Evolutionary conservation across 345 rosid genomes (phyloP), one percentile per base, ranked within the genome.

Genomic region (Firmiana major): DNA sequence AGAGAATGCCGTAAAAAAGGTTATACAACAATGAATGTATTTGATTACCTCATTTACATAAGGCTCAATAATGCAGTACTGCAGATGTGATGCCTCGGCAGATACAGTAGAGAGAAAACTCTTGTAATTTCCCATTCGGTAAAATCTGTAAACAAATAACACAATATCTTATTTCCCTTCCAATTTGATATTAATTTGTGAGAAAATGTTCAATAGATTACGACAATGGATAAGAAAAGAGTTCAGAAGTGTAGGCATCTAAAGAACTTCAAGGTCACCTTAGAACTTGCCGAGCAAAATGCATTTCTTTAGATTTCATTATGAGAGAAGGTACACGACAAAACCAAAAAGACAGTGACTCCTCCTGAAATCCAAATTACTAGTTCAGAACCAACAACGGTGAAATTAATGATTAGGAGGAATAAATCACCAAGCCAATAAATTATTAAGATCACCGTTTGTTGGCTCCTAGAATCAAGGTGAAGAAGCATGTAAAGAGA

Each of bases 261-360:
- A 17, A 0, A 9, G 16, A 48, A 28, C 7, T 49, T 28, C 24
- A 17, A n/a, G 16, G 26, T 40, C 84, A 91, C 99, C 92, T 86
- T 73, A 93, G 81, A 79, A 93, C 83, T 71, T 68, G 87, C 66
- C 98, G 88, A 12, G 93, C 93, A 82, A 94, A 90, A 83, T 83
- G 67, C 87, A 94, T 90, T 79, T 93, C 91, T 80, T 88, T 88
- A 71, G 96, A 93, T 83, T 78, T 86, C 75, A 87, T 80, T 63
- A 94, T 74, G 34, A 79, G 45, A 83, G 75, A 75, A 77, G 95
- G 90, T 84, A 93, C 54, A 51, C 58, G 82, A n/a, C 93, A 84
- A 80, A 94, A 89, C 97, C 96, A 94, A 75, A 88, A 77, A 77
- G 98, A 88, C 85, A 93, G 90, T n/a, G 97, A 90, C 83, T 90